Conservation (phyloP, 495 filamentous ascomycete genomes). For the Daldinia loculata region DNA sequence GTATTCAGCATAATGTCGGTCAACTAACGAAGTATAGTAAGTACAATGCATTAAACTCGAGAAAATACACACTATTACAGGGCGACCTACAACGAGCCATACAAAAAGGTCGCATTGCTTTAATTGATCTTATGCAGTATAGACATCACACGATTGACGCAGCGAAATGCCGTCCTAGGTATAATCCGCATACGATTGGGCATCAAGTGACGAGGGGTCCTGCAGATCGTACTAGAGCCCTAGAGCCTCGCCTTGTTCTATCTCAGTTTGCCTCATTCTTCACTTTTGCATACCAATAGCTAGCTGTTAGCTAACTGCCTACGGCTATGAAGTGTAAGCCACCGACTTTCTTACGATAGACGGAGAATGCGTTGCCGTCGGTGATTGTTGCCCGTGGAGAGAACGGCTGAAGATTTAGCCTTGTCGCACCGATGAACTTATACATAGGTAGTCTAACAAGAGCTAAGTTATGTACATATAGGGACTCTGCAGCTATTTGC, state of each 20-base stretch:
- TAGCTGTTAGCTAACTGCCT: background rate
- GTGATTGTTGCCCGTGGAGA: background rate
- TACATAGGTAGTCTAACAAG: too few species aligned
- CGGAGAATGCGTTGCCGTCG: background rate
- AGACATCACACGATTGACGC: constrained; percentile 10
- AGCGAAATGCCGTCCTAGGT: constrained; percentile 5
- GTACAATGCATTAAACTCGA: background rate
- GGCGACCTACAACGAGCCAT: background rate
- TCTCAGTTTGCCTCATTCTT: constrained; percentile 1
- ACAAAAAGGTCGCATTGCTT: background rate
- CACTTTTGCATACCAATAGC: background rate
- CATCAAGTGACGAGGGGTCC: constrained; percentile 19
- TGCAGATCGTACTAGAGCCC: constrained; percentile 4
- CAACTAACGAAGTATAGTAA: background rate
- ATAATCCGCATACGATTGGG: constrained; percentile 13
- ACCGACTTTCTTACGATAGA: constrained; percentile 1
- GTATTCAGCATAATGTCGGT: too few species aligned
- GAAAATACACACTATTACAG: background rate
- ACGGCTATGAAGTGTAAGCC: background rate
- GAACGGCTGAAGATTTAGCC: background rate
- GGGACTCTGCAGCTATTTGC: constrained; percentile 17
- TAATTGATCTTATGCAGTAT: constrained; percentile 1
- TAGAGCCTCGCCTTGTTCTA: background rate
- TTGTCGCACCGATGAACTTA: background rate
- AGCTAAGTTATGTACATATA: background rate